A percentile compares a stretch with the other conserved stretches of the same genome.
Evolutionary conservation across 1,284 basidiomycete genomes (phyloP).

Genomic region (Butyriboletus appendiculatus): DNA sequence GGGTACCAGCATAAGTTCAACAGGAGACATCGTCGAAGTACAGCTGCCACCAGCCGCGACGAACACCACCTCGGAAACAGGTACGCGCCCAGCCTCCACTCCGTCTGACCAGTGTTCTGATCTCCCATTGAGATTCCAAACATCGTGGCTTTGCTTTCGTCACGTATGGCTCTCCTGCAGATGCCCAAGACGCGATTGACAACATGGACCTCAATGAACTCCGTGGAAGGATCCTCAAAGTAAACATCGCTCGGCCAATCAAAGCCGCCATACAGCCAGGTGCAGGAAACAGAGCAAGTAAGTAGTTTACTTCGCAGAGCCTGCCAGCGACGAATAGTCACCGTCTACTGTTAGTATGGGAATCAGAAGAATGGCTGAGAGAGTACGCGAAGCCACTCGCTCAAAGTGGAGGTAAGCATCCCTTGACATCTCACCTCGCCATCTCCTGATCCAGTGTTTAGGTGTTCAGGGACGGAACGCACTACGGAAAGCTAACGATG

Average conservation of each 20-base stretch:
- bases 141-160: conserved; percentile 85
- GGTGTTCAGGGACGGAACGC: conserved; percentile 58
- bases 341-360: conserved; percentile 63
- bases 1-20: conserved; percentile 13
- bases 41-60: conserved; percentile 71
- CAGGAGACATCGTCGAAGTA: conserved; percentile 82
- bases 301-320: conserved; percentile 30
- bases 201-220: conserved; percentile 88
- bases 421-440: conserved; percentile 6
- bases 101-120: not conserved
- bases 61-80: conserved; percentile 55
- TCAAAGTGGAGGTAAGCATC: conserved; percentile 62
- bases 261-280: conserved; percentile 62
- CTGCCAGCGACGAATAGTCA: conserved; percentile 5
- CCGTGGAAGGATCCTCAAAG: conserved; percentile 70
- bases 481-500: conserved; percentile 21
- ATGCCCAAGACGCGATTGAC: conserved; percentile 86
- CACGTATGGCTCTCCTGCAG: conserved; percentile 70
- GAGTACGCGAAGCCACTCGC: conserved; percentile 71
- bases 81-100: conserved; percentile 34
- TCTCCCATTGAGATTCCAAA: conserved; percentile 53
- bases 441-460: conserved; percentile 26
- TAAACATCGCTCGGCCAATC: conserved; percentile 74
- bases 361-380: conserved; percentile 82
- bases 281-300: conserved; percentile 70